Evolutionary conservation across 116 monocot genomes (phyloP), one percentile per base, ranked within the genome.

Genomic region (Phalaenopsis hybrid): DNA sequence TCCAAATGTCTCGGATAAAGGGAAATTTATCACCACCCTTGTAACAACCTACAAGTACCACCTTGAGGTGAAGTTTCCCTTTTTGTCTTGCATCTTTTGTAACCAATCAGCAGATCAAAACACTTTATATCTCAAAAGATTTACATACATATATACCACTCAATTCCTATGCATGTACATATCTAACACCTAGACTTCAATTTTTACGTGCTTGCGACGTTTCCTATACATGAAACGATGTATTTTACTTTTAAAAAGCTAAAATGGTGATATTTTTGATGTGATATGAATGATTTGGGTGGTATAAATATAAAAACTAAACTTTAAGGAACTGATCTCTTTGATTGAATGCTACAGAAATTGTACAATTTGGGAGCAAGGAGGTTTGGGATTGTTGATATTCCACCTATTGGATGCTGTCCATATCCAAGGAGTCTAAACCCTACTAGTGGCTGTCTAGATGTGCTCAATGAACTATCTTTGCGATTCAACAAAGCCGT

Each of bases 291-390:
- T 41, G 41, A 41, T 41, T 41, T 41, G 4, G 0, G 31, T 31
- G 31, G 31, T 31, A 31, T 0, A 31, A 31, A 31, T 31, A 31
- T 31, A 31, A 31, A 31, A 31, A 31, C 31, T 31, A 31, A 31
- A 31, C 31, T 31, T 34, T 23, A 72, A 73, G 73, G 41, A 73
- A 67, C 25, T 73, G 13, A 13, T 28, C 20, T 46, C 4, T 25
- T 37, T 52, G 17, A 17, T n/a, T 28, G 61, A 70, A 84, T 79
- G 31, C 57, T 33, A 44, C 88, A 94, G 94, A 72, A 17, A 17
- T 44, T 94, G 79, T 92, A 94, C 65, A 75, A 58, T n/a, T 81
- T 90, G 52, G 94, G 94, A 81, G 94, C 90, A 16, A 91, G 92
- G 85, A 94, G 85, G 44, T 89, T 94, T 46, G 87, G 81, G 2